A percentile compares a stretch with the other conserved stretches of the same genome.
Evolutionary conservation across 176 grass and related monocot species (phyloP).

Genomic region (Cenchrus fungigraminus): DNA sequence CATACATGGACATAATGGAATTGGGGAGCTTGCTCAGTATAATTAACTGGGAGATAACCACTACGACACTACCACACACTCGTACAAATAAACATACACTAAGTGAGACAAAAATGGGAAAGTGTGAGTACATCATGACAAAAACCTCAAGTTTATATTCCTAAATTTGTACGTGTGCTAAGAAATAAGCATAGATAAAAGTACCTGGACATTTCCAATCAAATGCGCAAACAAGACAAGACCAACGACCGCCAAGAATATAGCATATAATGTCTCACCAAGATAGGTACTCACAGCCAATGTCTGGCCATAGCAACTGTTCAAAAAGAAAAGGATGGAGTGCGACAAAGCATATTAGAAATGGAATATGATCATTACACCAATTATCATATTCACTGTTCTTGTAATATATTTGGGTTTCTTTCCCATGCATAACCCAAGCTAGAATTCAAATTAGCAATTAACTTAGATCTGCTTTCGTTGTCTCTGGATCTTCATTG

Average conservation of each 20-base stretch:
- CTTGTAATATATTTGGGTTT: not conserved
- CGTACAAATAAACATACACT: not conserved
- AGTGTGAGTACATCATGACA: not conserved
- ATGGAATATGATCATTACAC: constrained; percentile 5
- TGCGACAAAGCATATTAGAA: constrained; percentile 16
- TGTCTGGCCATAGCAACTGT: constrained; percentile 96
- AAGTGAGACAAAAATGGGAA: not conserved
- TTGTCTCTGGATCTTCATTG: not conserved
- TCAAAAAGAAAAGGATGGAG: constrained; percentile 25
- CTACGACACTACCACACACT: not conserved
- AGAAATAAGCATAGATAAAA: constrained; percentile 16
- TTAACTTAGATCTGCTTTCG: not conserved
- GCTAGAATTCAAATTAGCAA: not conserved
- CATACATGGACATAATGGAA: constrained; percentile 19
- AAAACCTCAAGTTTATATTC: constrained; percentile 13
- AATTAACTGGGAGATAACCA: no score
- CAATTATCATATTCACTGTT: not conserved
- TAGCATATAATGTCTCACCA: constrained; percentile 96
- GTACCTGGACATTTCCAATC: constrained; percentile 98
- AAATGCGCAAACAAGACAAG: constrained; percentile 92
- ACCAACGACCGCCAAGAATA: constrained; percentile 82
- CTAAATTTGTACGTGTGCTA: not conserved
- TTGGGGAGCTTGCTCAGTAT: not conserved
- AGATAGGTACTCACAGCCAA: constrained; percentile 87
- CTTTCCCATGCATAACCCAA: constrained; percentile 12